Percentiles rank a stretch among this genome's conserved stretches.
phyloP scores from a whole-genome alignment of 2,329 filamentous ascomycete genomes.

The Xylariales sp. region DNA sequence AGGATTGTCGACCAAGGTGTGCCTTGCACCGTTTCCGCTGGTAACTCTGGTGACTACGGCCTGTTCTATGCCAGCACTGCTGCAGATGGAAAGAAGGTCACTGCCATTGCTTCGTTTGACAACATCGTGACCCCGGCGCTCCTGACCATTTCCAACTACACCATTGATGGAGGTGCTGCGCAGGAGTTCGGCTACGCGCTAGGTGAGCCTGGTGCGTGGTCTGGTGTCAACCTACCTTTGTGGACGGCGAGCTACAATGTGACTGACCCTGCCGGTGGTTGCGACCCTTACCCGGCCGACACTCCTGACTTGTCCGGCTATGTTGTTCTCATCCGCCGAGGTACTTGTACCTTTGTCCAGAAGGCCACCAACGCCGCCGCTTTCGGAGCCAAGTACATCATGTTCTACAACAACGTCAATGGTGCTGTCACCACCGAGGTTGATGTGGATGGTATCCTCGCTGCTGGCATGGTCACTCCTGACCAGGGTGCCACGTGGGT shows the following conservation, averaged over 20 bases:
- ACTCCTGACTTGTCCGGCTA: constrained; percentile 53
- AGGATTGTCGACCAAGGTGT: constrained; percentile 51
- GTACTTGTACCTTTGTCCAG: constrained; percentile 49
- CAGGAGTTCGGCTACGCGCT: constrained; percentile 38
- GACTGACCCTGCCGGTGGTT: constrained; percentile 43
- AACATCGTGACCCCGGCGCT: constrained; percentile 39
- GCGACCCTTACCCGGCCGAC: constrained; percentile 43
- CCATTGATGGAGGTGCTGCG: constrained; percentile 27
- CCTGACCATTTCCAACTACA: constrained; percentile 36
- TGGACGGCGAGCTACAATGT: constrained; percentile 47
- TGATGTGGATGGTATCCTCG: constrained; percentile 26
- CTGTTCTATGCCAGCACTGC: constrained; percentile 47
- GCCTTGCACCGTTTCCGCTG: constrained; percentile 47
- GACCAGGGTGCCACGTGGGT: constrained; percentile 40
- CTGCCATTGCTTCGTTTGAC: constrained; percentile 46
- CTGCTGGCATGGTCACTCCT: constrained; percentile 28
- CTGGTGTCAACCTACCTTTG: constrained; percentile 40
- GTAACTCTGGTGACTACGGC: constrained; percentile 42
- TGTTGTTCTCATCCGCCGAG: constrained; percentile 57
- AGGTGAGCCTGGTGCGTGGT: constrained; percentile 38
- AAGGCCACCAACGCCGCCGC: constrained; percentile 50
- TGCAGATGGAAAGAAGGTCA: constrained; percentile 41
- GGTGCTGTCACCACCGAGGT: constrained; percentile 29
- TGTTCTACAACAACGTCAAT: constrained; percentile 56
- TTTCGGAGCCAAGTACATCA: constrained; percentile 54